phyloP scores from a whole-genome alignment of 2,329 filamentous ascomycete species.

The Zymoseptoria passerinii region DNA sequence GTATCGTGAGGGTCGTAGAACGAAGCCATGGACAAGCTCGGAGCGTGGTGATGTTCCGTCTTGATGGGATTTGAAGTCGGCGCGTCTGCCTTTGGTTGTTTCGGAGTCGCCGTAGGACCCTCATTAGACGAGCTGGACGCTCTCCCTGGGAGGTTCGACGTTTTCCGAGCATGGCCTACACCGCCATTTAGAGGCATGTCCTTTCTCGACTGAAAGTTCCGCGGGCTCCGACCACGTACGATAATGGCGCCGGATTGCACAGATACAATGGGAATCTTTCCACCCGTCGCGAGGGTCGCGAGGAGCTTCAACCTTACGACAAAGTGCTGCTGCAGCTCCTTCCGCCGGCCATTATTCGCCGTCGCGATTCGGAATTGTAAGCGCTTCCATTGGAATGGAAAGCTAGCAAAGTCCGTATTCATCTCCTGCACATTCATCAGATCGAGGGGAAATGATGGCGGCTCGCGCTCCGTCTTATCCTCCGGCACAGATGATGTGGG shows the following conservation, averaged over 20 bases:
- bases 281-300: slow-evolving; percentile 74
- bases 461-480: slow-evolving; percentile 73
- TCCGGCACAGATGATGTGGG: slow-evolving; percentile 56
- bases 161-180: slow-evolving; percentile 67
- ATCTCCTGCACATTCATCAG: slow-evolving; percentile 57
- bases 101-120: slow-evolving; percentile 23
- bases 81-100: not conserved
- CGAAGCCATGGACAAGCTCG: slow-evolving; percentile 33
- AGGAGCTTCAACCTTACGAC: slow-evolving; percentile 79
- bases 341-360: slow-evolving; percentile 87
- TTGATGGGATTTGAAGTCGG: slow-evolving; percentile 26
- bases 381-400: slow-evolving; percentile 88
- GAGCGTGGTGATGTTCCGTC: slow-evolving; percentile 26
- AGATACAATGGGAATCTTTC: slow-evolving; percentile 72
- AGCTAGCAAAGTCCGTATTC: slow-evolving; percentile 78
- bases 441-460: slow-evolving; percentile 68
- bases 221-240: slow-evolving; percentile 81
- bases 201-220: slow-evolving; percentile 91
- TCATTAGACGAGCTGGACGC: slow-evolving; percentile 19
- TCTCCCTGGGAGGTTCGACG: slow-evolving; percentile 17
- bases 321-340: slow-evolving; percentile 95
- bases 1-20: slow-evolving; percentile 33
- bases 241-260: slow-evolving; percentile 85
- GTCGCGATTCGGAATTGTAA: slow-evolving; percentile 92
- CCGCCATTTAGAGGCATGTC: slow-evolving; percentile 80